Base-by-base conservation (phyloP, 805 yeast species). In the Starmerella sp. region DNA sequence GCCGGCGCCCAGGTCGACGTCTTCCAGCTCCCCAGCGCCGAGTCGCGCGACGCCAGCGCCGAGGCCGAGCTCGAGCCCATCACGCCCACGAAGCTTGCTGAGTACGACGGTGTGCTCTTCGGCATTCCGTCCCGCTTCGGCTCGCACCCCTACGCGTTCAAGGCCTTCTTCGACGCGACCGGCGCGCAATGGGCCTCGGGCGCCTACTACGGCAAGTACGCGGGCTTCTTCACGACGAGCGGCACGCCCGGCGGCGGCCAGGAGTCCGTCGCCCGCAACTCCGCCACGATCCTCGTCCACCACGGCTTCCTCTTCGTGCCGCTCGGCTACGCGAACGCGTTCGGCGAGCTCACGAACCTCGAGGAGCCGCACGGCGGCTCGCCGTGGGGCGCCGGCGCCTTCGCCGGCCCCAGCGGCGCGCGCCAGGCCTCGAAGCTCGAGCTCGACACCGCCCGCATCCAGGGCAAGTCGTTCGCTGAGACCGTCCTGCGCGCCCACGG, bases 81-180 rank as follows among this genome's bases (percentile, higher is more conserved):
- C 51, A 75, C 84, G 14, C 63, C 69, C 9, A 84, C 78, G 22
- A 76, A 80, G 17, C 74, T 88, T 61, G 66, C 71, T 4, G 72
- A 75, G 60, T 84, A 82, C 74, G 95, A 89, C 66, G 95, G 90
- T 48, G 80, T 84, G 73, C 61, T 89, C 61, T 85, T 88, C 63
- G 96, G 96, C 67, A 69, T 85, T 63, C 95, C 95, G 65, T 84
- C 95, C 54, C 81, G 95, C 72, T 88, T 73, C 67, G 96, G 96
- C 71, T 79, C 76, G 68, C 71, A 76, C 71, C 91, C 95, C 54
- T 84, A 87, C 50, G 95, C 87, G 70, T 77, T 83, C 77, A 78
- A 77, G 69, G 73, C 84, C 17, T 86, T 84, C 75, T 79, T 85
- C 79, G 95, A 84, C 65, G 69, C 80, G 54, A 82, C 90, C 45